Base-by-base conservation (phyloP, 139 green algal genomes). In the Nannochloris sp. region DNA sequence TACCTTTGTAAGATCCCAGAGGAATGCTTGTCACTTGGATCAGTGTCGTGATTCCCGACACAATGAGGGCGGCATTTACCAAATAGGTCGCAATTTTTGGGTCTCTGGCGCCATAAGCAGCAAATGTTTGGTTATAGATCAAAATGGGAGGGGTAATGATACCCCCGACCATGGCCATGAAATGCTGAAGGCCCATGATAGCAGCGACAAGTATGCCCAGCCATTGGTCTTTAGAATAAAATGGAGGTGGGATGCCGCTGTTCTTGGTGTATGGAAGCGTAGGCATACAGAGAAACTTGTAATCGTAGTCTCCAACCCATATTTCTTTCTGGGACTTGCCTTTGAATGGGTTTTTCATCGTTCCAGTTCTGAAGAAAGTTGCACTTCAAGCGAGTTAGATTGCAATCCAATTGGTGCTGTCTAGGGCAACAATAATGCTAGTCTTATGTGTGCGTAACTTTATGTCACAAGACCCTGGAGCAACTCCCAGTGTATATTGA, bases 131-230 rank as follows among this genome's bases (percentile, higher is more conserved):
- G 12, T 64, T 64, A 25, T 64, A 68, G 13, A 87, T 54, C 6
- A 87, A 65, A 36, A 83, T 57, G 6, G 76, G 78, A 23, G 78
- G 76, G 6, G 74, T 81, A 46, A 84, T 87, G 45, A 88, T 77
- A 30, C 83, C 83, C 19, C 79, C 83, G 4, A 83, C 55, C 79
- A 89, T 89, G 29, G 82, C 80, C 15, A 91, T 59, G 3, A 72
- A 62, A 54, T 92, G 85, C 69, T 92, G 85, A 27, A 87, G 66
- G 30, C 84, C 84, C 77, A 89, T 88, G n/a, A 90, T 37, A 4
- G 72, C 19, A 6, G 81, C 68, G 3, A 88, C 48, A 19, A 87
- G 24, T 10, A 85, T 37, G 19, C 75, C 71, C 38, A 82, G 56
- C 12, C 30, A 30, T 29, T 77, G 48, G 15, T 82, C 42, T 32